A percentile compares a stretch with the other conserved stretches of the same genome.
These are phyloP conservation scores for Wallacemonas sp. DNA, from an alignment of 208 protist genomes.

Conservation along the genomic window DNA sequence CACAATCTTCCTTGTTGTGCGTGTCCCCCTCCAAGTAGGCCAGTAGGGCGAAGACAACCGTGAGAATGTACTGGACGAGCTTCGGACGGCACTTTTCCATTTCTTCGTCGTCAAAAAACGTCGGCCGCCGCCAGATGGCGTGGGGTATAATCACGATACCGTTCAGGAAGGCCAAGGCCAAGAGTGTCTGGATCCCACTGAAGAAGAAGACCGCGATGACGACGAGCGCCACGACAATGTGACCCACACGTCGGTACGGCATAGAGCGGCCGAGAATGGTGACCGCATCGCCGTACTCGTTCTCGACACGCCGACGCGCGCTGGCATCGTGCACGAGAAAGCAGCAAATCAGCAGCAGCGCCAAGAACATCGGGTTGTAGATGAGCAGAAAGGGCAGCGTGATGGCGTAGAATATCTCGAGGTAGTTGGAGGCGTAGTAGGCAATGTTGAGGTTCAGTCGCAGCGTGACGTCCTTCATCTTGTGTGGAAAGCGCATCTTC, in stretches of 20 bases:
- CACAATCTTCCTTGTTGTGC: neutral
- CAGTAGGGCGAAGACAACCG: slow-evolving; percentile 48
- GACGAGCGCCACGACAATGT: slow-evolving; percentile 34
- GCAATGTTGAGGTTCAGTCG: slow-evolving; percentile 85
- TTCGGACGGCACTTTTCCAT: slow-evolving; percentile 84
- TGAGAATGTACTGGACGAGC: slow-evolving; percentile 61
- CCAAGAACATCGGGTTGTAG: slow-evolving; percentile 61
- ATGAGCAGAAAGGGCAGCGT: slow-evolving; percentile 68
- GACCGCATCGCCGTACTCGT: slow-evolving; percentile 28
- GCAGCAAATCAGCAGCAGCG: slow-evolving; percentile 36
- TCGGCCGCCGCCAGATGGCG: slow-evolving; percentile 62
- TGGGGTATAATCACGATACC: slow-evolving; percentile 64
- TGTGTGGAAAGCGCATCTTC: slow-evolving; percentile 55
- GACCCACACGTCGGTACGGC: slow-evolving; percentile 47
- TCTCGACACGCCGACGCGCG: slow-evolving; percentile 28
- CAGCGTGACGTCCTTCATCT: slow-evolving; percentile 38
- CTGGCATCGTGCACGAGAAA: slow-evolving; percentile 47
- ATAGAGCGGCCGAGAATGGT: slow-evolving; percentile 39
- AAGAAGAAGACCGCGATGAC: slow-evolving; percentile 51
- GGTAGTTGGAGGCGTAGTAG: slow-evolving; percentile 83
- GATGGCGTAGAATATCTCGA: slow-evolving; percentile 57
- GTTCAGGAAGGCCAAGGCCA: slow-evolving; percentile 50
- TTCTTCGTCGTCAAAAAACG: slow-evolving; percentile 88
- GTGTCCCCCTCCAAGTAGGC: slow-evolving; percentile 67
- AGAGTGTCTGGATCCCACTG: slow-evolving; percentile 44